Conservation (phyloP, 805 yeast species). For the Vanderwaltozyma polyspora region DNA sequence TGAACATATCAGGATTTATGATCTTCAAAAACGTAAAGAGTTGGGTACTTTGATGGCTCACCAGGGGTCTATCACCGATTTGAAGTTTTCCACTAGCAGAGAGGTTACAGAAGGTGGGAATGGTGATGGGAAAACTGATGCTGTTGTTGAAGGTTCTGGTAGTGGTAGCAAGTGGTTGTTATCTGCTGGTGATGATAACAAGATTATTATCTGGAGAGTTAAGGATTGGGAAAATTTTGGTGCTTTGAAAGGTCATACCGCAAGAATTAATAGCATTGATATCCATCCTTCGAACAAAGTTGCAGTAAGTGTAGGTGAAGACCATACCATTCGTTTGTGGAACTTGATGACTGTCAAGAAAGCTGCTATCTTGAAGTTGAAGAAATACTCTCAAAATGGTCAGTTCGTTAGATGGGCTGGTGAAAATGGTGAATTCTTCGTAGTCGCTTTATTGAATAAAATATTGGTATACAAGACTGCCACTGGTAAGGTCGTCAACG, state of each 20-base stretch:
- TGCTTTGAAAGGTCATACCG: slow-evolving; percentile 78
- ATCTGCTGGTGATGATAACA: slow-evolving; percentile 86
- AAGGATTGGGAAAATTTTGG: slow-evolving; percentile 95
- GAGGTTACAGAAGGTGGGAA: slow-evolving; percentile 13
- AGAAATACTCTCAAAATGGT: slow-evolving; percentile 55
- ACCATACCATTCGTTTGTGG: slow-evolving; percentile 80
- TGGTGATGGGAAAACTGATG: slow-evolving; percentile 1
- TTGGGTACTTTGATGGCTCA: slow-evolving; percentile 84
- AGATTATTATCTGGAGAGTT: slow-evolving; percentile 83
- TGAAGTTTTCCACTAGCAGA: slow-evolving; percentile 55
- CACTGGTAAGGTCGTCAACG: slow-evolving; percentile 46
- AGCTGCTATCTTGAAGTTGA: slow-evolving; percentile 72
- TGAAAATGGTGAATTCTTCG: slow-evolving; percentile 53
- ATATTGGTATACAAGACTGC: slow-evolving; percentile 55
- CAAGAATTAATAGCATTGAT: slow-evolving; percentile 71
- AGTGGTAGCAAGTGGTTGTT: slow-evolving; percentile 60
- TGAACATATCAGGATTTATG: slow-evolving; percentile 90
- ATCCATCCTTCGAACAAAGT: slow-evolving; percentile 86
- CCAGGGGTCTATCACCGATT: slow-evolving; percentile 72
- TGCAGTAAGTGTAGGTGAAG: slow-evolving; percentile 82
- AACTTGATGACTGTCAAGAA: slow-evolving; percentile 92
- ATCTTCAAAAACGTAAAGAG: slow-evolving; percentile 86
- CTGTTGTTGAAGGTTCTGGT: slow-evolving; percentile 28
- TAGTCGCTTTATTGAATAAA: slow-evolving; percentile 62
- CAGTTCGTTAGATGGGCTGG: slow-evolving; percentile 58